Evolutionary conservation across 2,329 filamentous ascomycete genomes (phyloP), one percentile per base, ranked within the genome.

Genomic region (Aspergillus ochraceus): DNA sequence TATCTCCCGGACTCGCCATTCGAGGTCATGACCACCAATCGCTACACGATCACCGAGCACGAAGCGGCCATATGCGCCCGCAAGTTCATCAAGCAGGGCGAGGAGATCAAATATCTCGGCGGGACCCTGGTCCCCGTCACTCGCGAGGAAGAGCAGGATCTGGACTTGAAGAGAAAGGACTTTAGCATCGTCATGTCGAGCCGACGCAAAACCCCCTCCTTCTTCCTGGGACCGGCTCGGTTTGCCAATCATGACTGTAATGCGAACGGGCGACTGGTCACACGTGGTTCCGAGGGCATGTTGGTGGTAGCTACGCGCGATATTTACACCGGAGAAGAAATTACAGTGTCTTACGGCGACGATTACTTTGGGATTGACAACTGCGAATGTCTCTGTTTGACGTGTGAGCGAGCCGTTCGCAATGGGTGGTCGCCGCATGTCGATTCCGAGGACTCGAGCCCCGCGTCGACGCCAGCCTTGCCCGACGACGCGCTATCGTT

Each of bases 241-340:
- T 98, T 99, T 74, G 92, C 95, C 26, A 99, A 99, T 72, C 95
- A 99, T 77, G 95, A 99, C 75, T 99, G 95, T 78, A 85, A 90
- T 66, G 92, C 95, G 32, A 99, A 98, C 79, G 93, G 93, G 9
- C 86, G 88, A 71, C 84, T 99, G 49, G 89, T 91, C 67, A 97
- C 92, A 39, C 90, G 87, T 39, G 91, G 92, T 50, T 86, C 89
- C 58, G 88, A 93, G 59, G 92, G 92, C 39, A 97, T 99, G 80
- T 90, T 96, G 71, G 93, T 99, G 58, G 86, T 96, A 53, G 92
- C 95, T 2, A 86, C 88, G 36, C 87, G 88, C 65, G 84, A 93
- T 60, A 98, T 99, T 62, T 85, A 89, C 11, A 81, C 90, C 1
- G 95, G 93, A 3, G 93, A 99, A 61, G 95, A 99, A 75, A 96